phyloP scores from a whole-genome alignment of 2,329 filamentous ascomycete genomes.

The Trichoderma oligosporum region DNA sequence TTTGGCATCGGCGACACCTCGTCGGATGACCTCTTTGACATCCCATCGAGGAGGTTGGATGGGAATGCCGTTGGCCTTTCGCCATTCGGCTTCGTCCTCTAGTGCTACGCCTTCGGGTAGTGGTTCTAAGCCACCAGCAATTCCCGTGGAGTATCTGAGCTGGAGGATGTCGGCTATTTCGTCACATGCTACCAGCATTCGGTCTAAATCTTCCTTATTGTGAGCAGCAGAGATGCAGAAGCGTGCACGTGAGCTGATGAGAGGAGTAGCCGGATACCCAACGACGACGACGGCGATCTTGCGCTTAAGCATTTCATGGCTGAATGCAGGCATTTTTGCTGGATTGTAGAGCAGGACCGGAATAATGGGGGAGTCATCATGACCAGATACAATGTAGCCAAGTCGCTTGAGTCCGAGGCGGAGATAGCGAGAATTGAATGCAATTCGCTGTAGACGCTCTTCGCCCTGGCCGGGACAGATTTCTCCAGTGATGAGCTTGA shows the following conservation, averaged over 20 bases:
- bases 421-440: slow-evolving; percentile 98
- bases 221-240: slow-evolving; percentile 96
- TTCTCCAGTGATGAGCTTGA: slow-evolving; percentile 86
- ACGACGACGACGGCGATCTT: slow-evolving; percentile 98
- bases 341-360: slow-evolving; percentile 93
- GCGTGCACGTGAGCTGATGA: slow-evolving; percentile 89
- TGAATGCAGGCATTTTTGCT: slow-evolving; percentile 98
- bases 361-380: slow-evolving; percentile 97
- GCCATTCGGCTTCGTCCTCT: slow-evolving; percentile 69
- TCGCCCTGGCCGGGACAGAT: slow-evolving; percentile 86
- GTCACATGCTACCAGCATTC: slow-evolving; percentile 82
- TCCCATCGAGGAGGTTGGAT: slow-evolving; percentile 76
- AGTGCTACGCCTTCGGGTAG: slow-evolving; percentile 67
- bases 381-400: slow-evolving; percentile 93
- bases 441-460: slow-evolving; percentile 89
- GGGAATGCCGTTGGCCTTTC: slow-evolving; percentile 60
- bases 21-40: slow-evolving; percentile 74
- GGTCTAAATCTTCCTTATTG: slow-evolving; percentile 97
- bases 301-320: slow-evolving; percentile 95
- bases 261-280: slow-evolving; percentile 91
- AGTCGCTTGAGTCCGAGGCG: slow-evolving; percentile 94
- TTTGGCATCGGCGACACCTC: slow-evolving; percentile 73
- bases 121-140: slow-evolving; percentile 81
- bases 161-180: slow-evolving; percentile 89
- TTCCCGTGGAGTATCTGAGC: slow-evolving; percentile 93